phyloP scores from a whole-genome alignment of 371 early-diverging fungal species.

The Mortierella sp. region DNA sequence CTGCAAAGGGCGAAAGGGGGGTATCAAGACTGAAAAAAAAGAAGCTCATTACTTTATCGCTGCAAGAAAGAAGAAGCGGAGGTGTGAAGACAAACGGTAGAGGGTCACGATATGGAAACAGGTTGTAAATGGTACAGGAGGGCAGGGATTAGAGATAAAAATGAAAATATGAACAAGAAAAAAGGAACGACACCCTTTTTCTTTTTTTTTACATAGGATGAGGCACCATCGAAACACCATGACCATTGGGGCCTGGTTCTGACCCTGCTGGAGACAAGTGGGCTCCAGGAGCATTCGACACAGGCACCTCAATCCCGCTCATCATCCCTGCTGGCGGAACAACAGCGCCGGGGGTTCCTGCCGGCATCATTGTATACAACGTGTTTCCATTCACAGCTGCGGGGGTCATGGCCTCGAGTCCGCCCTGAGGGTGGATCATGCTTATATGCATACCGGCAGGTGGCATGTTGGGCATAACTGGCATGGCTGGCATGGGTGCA shows the following conservation, averaged over 20 bases:
- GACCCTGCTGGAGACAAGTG: background rate
- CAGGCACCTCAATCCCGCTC: background rate
- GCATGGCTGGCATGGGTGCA: background rate
- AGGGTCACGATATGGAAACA: constrained; percentile 2
- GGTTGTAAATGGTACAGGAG: constrained; percentile 2
- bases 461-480: background rate
- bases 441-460: background rate
- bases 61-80: background rate
- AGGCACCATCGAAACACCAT: background rate
- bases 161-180: constrained; percentile 6
- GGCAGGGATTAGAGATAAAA: background rate
- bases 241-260: background rate
- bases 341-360: background rate
- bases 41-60: background rate
- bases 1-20: background rate
- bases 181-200: background rate
- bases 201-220: constrained; percentile 2
- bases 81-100: background rate
- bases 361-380: constrained; percentile 13
- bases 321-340: background rate
- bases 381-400: background rate
- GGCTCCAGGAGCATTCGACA: background rate
- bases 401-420: background rate
- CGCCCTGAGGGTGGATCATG: background rate
- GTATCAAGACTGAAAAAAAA: background rate